These are phyloP conservation scores for Stemphylium lycopersici DNA, from an alignment of 2,329 filamentous ascomycete species.

Conservation along the genomic window DNA sequence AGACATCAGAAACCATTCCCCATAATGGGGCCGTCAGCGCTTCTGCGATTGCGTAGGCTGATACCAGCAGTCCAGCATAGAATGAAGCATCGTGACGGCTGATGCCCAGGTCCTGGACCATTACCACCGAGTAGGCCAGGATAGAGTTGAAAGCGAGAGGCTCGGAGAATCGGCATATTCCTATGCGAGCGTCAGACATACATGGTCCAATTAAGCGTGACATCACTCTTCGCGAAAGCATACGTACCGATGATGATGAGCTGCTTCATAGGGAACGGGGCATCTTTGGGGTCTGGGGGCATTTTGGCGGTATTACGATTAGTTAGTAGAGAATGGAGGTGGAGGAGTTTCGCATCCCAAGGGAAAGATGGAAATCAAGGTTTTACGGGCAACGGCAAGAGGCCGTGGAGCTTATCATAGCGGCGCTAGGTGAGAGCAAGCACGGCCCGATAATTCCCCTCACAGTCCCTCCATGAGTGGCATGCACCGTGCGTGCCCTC, in stretches of 20 bases:
- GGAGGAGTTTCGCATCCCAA: constrained; percentile 21
- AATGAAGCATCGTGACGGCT: constrained; percentile 66
- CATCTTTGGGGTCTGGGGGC: constrained; percentile 43
- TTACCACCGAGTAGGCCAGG: constrained; percentile 71
- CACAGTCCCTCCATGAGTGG: constrained; percentile 3
- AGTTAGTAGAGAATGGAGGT: constrained; percentile 16
- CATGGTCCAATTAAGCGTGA: constrained; percentile 21
- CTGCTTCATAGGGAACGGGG: constrained; percentile 54
- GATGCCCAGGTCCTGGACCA: constrained; percentile 49
- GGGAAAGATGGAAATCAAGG: constrained; percentile 22
- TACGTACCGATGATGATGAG: constrained; percentile 52
- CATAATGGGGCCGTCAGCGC: constrained; percentile 76
- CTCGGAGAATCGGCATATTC: constrained; percentile 90
- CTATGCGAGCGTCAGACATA: constrained; percentile 54
- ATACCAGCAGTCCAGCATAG: constrained; percentile 84
- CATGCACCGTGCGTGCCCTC: constrained; percentile 12
- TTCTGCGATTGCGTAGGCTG: constrained; percentile 87
- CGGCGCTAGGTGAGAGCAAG: constrained; percentile 23
- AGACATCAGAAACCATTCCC: constrained; percentile 49
- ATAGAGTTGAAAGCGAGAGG: constrained; percentile 93
- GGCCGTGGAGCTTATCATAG: constrained; percentile 22
- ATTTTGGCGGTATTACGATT: constrained; percentile 29
- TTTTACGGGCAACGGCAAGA: constrained; percentile 21
- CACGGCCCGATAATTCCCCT: constrained; percentile 27
- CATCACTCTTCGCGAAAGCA: constrained; percentile 13